Evolutionary conservation across 2,329 filamentous ascomycete genomes (phyloP).

Genomic region (Helotiales sp.): DNA sequence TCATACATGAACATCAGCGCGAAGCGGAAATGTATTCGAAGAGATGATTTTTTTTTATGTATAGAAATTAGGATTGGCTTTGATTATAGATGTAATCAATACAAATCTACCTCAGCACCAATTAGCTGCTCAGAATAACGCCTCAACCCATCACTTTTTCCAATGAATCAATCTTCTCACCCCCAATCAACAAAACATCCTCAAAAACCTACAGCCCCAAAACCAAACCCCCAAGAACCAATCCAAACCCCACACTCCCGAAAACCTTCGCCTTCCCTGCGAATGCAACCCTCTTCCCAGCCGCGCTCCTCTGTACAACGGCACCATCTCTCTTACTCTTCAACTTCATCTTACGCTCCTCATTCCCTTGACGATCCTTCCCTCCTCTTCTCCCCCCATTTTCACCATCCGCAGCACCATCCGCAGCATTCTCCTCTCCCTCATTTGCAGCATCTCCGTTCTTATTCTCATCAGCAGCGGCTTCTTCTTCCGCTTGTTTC

Average conservation of each 20-base stretch:
- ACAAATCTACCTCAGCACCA: background rate
- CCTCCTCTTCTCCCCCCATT: background rate
- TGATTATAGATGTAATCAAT: background rate
- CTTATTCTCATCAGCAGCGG: background rate
- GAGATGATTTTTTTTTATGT: no score
- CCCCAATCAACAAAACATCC: background rate
- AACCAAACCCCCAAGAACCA: background rate
- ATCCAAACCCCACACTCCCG: slow-evolving; percentile 9
- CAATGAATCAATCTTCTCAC: background rate
- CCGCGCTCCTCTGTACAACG: slow-evolving; percentile 2
- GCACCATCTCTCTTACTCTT: background rate
- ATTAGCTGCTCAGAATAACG: no score
- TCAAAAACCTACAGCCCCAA: background rate
- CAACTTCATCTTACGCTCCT: background rate
- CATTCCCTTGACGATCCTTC: background rate
- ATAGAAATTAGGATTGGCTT: background rate
- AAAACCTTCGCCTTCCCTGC: background rate
- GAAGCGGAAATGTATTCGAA: no score
- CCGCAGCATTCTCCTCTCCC: no score
- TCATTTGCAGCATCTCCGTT: background rate
- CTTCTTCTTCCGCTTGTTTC: no score
- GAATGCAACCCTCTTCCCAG: background rate
- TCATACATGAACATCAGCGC: no score
- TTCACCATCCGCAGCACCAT: background rate
- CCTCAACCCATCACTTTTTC: background rate